Evolutionary conservation across 2,329 filamentous ascomycete species (phyloP).

Genomic region (Diaporthe sp.): DNA sequence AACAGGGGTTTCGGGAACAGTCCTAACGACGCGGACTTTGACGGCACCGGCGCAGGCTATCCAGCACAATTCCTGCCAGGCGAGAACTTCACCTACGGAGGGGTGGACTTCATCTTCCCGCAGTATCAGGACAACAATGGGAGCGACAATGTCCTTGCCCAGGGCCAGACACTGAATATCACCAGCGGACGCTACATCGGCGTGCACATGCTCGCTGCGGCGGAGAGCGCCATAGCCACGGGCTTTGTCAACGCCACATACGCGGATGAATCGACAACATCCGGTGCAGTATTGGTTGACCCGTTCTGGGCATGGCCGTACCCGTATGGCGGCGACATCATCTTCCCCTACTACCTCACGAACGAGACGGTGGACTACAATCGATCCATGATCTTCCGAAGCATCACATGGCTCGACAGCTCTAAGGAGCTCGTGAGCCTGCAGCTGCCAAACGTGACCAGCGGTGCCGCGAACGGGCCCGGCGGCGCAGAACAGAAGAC

Average conservation of each 20-base stretch:
- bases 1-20: conserved; percentile 39
- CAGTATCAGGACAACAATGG: conserved; percentile 37
- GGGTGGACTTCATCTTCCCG: conserved; percentile 39
- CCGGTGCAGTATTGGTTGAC: conserved; percentile 37
- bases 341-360: conserved; percentile 41
- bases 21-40: conserved; percentile 42
- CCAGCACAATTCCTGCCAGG: conserved; percentile 40
- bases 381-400: conserved; percentile 41
- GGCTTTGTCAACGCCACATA: conserved; percentile 41
- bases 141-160: conserved; percentile 41
- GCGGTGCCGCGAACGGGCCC: conserved; percentile 18
- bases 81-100: conserved; percentile 39
- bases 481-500: conserved; percentile 25
- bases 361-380: conserved; percentile 41
- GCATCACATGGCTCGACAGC: conserved; percentile 39
- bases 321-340: conserved; percentile 41
- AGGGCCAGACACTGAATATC: conserved; percentile 39
- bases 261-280: conserved; percentile 34
- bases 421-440: conserved; percentile 38
- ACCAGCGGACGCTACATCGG: conserved; percentile 38
- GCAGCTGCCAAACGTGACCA: conserved; percentile 37
- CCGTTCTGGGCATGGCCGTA: conserved; percentile 41
- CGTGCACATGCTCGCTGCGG: conserved; percentile 41
- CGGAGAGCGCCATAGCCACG: conserved; percentile 39
- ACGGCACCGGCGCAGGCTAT: conserved; percentile 38